Evolutionary conservation across 768 basidiomycete genomes (phyloP), one percentile per base, ranked within the genome.

Genomic region (Lentinula lateritia): DNA sequence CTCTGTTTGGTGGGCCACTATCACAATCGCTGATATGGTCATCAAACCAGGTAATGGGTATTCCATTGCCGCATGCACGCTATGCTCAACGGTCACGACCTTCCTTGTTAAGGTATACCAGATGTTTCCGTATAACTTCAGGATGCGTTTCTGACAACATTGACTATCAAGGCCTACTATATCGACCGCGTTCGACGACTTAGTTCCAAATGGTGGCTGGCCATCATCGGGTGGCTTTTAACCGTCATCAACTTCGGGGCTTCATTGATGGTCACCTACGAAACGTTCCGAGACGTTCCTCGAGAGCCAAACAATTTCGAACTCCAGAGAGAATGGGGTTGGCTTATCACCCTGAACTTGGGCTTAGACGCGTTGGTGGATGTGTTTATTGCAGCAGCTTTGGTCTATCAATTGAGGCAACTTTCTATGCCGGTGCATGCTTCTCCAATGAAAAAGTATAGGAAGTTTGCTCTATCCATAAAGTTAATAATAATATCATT

Each of bases 311-410:
- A 70, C 53, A 65, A 65, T 34, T 66, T 71, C 28, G 23, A 42
- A 3, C 18, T 67, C 28, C 65, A 66, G 35, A 50, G 62, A n/a
- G 63, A 42, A 12, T 68, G 63, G 56, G 69, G 66, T 2, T 72
- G 72, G 72, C 43, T 71, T n/a, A 64, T 73, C 35, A 69, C 70
- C 3, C 6, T 61, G 6, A 50, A 66, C 3, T 57, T 72, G 28
- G 63, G 38, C 5, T 50, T 72, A 5, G 69, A 69, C 6, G 70
- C 67, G 3, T 32, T 61, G 2, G 62, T 67, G 3, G 72, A 73
- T 48, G 64, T 73, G 1, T 58, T 68, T 20, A 66, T 73, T 41
- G 67, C 70, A 1, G 50, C 38, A 10, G 63, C 66, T 8, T 59
- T 71, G 36, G 70, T 68, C n/a, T 68, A 64, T 23, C 70, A 69